phyloP scores from a whole-genome alignment of 208 protist genomes.

The Leishmania braziliensis region DNA sequence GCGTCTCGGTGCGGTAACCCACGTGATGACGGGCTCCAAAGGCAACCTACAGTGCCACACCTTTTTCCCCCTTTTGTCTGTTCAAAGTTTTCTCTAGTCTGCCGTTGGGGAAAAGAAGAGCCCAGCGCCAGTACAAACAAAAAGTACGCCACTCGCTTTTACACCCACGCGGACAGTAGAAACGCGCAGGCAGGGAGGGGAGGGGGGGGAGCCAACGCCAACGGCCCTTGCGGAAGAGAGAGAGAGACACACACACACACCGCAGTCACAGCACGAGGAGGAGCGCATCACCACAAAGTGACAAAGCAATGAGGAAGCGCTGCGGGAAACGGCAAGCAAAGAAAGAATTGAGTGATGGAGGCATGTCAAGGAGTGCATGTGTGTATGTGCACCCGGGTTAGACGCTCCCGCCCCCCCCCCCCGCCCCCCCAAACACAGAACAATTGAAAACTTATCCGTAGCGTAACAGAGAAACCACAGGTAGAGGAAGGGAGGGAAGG shows the following conservation, averaged over 20 bases:
- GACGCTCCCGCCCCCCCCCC: background rate
- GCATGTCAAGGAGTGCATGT: slow-evolving; percentile 1
- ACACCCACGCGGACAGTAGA: background rate
- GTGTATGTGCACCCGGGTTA: background rate
- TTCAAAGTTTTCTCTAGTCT: background rate
- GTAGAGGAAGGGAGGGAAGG: background rate
- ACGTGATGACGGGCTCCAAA: too few relatives aligned
- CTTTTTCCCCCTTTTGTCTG: background rate
- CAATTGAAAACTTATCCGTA: background rate
- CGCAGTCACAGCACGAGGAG: background rate
- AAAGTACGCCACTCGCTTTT: background rate
- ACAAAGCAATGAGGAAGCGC: background rate
- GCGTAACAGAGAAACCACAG: background rate
- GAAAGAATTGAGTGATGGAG: background rate
- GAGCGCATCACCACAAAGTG: background rate
- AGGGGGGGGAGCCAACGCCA: background rate
- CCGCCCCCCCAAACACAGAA: too few relatives aligned
- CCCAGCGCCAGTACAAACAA: background rate
- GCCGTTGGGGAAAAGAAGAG: background rate
- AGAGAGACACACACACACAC: too few relatives aligned
- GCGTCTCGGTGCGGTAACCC: background rate
- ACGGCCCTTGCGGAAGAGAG: background rate
- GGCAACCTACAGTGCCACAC: background rate
- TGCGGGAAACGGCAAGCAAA: background rate
- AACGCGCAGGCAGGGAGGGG: background rate